Evolutionary conservation across 2,329 filamentous ascomycete species (phyloP).

Genomic region (Paecilomyces dactylethromorphus): DNA sequence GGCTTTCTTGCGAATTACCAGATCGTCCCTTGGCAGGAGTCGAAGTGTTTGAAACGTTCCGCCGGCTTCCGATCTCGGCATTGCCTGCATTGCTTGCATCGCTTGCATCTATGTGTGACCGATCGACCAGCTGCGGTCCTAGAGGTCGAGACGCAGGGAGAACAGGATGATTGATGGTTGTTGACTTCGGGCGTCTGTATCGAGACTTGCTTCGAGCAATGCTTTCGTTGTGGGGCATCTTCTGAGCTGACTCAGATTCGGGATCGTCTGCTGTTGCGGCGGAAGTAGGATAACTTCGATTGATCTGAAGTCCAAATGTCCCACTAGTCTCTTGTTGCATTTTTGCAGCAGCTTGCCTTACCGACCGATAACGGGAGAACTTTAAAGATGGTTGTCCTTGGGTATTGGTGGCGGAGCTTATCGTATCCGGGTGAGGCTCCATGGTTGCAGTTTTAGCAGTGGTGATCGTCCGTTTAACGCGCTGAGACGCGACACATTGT

Average conservation of each 20-base stretch:
- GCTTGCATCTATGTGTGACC: neutral
- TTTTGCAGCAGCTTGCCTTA: constrained; percentile 39
- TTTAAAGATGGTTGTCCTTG: constrained; percentile 27
- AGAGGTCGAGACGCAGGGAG: constrained; percentile 4
- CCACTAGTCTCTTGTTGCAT: constrained; percentile 18
- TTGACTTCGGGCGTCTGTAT: constrained; percentile 22
- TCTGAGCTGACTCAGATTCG: neutral
- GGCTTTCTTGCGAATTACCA: neutral
- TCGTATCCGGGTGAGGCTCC: constrained; percentile 12
- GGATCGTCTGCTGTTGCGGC: constrained; percentile 2
- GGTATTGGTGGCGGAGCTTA: neutral
- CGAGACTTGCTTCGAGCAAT: constrained; percentile 31
- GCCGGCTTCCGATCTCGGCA: neutral
- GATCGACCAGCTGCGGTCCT: neutral
- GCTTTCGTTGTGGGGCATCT: constrained; percentile 12
- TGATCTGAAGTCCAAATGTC: constrained; percentile 4
- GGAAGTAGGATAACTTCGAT: constrained; percentile 1
- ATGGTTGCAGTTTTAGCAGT: constrained; percentile 11
- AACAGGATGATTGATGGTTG: constrained; percentile 3
- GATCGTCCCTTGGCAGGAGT: neutral
- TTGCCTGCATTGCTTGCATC: neutral
- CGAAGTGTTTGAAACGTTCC: neutral
- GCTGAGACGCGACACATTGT: neutral
- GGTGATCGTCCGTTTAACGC: neutral
- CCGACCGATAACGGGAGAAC: constrained; percentile 54